phyloP scores from a whole-genome alignment of 371 early-diverging fungal genomes.

The Chytridium lagenaria region DNA sequence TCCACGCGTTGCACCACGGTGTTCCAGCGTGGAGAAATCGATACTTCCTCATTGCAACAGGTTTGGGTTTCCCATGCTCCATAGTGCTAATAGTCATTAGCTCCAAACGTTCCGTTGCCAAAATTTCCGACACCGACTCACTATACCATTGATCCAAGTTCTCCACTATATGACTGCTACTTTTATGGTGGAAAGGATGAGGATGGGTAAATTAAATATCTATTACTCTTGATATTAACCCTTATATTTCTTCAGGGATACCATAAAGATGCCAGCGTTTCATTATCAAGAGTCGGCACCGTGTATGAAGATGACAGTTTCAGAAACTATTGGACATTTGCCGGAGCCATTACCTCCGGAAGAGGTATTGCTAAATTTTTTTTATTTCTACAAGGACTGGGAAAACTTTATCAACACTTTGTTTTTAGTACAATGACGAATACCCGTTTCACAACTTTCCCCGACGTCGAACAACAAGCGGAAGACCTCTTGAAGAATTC shows the following conservation, averaged over 20 bases:
- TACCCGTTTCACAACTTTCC: background rate
- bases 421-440: too few species aligned
- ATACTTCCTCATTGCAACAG: background rate
- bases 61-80: background rate
- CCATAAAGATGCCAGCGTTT: background rate
- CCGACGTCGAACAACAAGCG: background rate
- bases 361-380: too few species aligned
- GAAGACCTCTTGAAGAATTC: background rate
- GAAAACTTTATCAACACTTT: too few species aligned
- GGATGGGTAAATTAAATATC: background rate
- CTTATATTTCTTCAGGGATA: background rate
- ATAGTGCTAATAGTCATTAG: too few species aligned
- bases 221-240: background rate
- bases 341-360: background rate
- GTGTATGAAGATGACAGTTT: background rate
- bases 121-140: conserved; percentile 9
- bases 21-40: background rate
- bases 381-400: too few species aligned
- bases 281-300: background rate
- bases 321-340: conserved; percentile 6
- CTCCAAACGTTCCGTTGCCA: background rate
- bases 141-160: background rate
- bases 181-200: conserved; percentile 5
- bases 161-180: background rate
- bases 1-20: background rate